Percentiles rank a stretch among this genome's conserved stretches.
These are phyloP conservation scores for Aureococcus anophagefferens DNA, from an alignment of 108 stramenopile species.

Conservation along the genomic window DNA sequence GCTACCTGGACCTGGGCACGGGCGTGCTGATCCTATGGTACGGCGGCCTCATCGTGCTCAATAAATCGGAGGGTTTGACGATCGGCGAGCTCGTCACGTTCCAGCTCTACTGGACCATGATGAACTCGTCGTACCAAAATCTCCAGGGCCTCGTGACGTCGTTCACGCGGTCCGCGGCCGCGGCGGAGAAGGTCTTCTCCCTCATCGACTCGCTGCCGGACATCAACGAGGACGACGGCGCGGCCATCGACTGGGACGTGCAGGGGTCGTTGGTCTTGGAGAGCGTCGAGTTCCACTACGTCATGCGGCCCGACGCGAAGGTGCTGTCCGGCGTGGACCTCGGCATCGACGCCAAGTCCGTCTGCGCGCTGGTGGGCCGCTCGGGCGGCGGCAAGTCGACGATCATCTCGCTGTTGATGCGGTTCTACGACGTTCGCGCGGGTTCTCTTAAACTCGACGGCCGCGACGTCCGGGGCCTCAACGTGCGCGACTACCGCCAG, in stretches of 20 bases:
- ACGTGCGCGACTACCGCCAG: not conserved
- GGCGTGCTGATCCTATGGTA: constrained; percentile 14
- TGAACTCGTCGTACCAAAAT: constrained; percentile 12
- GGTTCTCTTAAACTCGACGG: constrained; percentile 50
- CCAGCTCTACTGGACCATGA: constrained; percentile 17
- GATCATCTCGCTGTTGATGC: constrained; percentile 66
- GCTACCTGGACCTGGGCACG: constrained; percentile 14
- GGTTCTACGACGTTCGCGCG: constrained; percentile 60
- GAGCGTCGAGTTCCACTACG: constrained; percentile 17
- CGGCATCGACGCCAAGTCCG: constrained; percentile 54
- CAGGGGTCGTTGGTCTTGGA: constrained; percentile 1
- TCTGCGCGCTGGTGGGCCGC: constrained; percentile 77
- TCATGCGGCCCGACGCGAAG: constrained; percentile 15
- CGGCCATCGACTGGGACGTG: not conserved
- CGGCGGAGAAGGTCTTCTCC: not conserved
- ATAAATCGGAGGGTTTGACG: not conserved
- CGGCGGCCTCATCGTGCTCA: constrained; percentile 9
- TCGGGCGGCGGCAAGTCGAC: constrained; percentile 86
- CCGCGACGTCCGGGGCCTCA: constrained; percentile 19
- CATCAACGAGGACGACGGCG: not conserved
- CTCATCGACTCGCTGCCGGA: constrained; percentile 2
- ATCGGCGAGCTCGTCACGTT: constrained; percentile 14
- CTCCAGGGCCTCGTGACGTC: constrained; percentile 1
- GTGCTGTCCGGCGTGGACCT: constrained; percentile 64
- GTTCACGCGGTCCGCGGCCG: constrained; percentile 5